Conservation (phyloP, 73 alveolate species). For the Tetrahymena thermophila region DNA sequence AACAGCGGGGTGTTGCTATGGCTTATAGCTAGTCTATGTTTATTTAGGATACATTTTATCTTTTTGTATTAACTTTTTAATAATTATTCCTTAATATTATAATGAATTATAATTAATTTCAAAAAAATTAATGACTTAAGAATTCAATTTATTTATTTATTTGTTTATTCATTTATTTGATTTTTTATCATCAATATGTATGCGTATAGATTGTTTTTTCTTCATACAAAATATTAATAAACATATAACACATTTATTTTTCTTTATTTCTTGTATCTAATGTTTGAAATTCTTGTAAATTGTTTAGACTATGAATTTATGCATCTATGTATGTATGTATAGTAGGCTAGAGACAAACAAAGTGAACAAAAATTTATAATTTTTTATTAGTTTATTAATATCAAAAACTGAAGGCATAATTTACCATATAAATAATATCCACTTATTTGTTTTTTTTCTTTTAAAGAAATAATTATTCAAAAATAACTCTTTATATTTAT, state of each 20-base stretch:
- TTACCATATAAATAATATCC: not conserved
- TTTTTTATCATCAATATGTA: not conserved
- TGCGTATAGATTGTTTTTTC: not conserved
- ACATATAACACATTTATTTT: not conserved
- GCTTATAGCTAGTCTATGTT: not conserved
- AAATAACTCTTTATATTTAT: not conserved
- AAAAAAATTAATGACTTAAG: not conserved
- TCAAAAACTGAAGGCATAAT: not conserved
- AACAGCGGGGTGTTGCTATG: not conserved
- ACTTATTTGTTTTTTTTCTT: not conserved
- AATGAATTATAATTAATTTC: not conserved
- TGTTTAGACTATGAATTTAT: not conserved
- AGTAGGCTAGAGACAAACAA: not conserved
- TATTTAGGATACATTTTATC: not conserved
- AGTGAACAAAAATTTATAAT: not conserved
- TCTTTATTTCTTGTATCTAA: not conserved
- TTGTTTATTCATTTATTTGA: no score
- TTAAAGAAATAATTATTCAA: no score
- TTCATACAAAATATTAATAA: not conserved
- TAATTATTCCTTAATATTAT: not conserved
- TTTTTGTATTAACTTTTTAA: not conserved
- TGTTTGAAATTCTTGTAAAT: not conserved
- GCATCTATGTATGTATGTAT: no score
- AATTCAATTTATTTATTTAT: not conserved
- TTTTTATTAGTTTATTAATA: no score